Evolutionary conservation across 1,284 basidiomycete genomes (phyloP).

Genomic region (Boletus semigastroideus): DNA sequence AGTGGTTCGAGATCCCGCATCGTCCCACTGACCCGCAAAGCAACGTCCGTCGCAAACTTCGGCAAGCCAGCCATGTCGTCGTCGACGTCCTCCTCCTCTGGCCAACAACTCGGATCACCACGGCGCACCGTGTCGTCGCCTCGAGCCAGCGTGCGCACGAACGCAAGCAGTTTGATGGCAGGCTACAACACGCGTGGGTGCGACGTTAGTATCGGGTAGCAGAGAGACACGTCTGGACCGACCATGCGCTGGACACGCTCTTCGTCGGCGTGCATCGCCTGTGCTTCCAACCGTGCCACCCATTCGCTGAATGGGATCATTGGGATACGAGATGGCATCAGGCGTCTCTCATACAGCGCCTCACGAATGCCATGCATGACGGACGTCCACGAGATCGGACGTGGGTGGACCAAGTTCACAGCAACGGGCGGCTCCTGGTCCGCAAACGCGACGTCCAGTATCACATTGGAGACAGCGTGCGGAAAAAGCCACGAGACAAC

Average conservation of each 20-base stretch:
- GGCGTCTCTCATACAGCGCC: slow-evolving; percentile 2
- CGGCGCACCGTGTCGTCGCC: too few relatives aligned
- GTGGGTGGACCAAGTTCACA: slow-evolving; percentile 23
- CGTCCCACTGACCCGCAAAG: too few relatives aligned
- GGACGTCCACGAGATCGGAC: slow-evolving; percentile 15
- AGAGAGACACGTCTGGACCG: neutral
- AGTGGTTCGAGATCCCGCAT: too few relatives aligned
- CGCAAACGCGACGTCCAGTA: slow-evolving; percentile 26
- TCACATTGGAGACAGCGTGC: slow-evolving; percentile 24
- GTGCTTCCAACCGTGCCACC: slow-evolving; percentile 16
- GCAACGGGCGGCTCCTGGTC: slow-evolving; percentile 12
- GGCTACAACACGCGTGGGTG: too few relatives aligned
- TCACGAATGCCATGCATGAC: slow-evolving; percentile 18
- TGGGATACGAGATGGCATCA: neutral
- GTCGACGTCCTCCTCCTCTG: too few relatives aligned
- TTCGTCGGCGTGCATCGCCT: too few relatives aligned
- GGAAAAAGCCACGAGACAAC: slow-evolving; percentile 28
- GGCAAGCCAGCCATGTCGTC: too few relatives aligned
- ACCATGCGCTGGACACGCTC: neutral
- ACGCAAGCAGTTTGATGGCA: too few relatives aligned
- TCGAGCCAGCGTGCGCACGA: too few relatives aligned
- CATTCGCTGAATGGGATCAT: slow-evolving; percentile 20
- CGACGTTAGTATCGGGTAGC: too few relatives aligned
- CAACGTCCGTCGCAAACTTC: too few relatives aligned
- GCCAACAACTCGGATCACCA: too few relatives aligned